phyloP scores from a whole-genome alignment of 2,329 filamentous ascomycete species.

The Ilyonectria sp. region DNA sequence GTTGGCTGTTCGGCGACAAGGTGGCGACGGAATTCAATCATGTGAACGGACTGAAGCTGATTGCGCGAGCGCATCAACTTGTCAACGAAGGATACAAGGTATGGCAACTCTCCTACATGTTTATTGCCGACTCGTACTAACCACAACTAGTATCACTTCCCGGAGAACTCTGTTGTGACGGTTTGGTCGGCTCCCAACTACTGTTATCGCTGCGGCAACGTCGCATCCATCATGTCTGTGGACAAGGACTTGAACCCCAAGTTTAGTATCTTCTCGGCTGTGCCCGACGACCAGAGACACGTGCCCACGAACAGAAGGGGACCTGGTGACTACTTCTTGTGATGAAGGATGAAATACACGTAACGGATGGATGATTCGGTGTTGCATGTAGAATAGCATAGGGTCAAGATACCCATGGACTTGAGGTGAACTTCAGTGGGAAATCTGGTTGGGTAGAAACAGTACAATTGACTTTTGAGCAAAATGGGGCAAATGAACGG shows the following conservation, averaged over 20 bases:
- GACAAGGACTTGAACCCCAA: constrained; percentile 87
- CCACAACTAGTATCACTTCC: constrained; percentile 83
- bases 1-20: constrained; percentile 97
- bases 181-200: constrained; percentile 99
- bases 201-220: constrained; percentile 95
- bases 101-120: constrained; percentile 33
- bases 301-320: constrained; percentile 80
- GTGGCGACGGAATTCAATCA: constrained; percentile 98
- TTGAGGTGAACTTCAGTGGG: constrained; percentile 51
- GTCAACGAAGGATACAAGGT: constrained; percentile 99
- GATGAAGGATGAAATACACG: constrained; percentile 47
- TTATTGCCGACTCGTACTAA: constrained; percentile 46
- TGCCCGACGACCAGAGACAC: constrained; percentile 87
- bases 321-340: constrained; percentile 81
- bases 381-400: constrained; percentile 60
- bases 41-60: constrained; percentile 96
- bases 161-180: constrained; percentile 94
- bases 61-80: constrained; percentile 96
- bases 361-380: constrained; percentile 47
- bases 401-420: constrained; percentile 60
- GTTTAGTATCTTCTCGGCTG: constrained; percentile 93
- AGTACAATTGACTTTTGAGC: constrained; percentile 35
- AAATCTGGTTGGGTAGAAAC: constrained; percentile 47
- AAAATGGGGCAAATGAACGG: constrained; percentile 8
- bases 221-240: constrained; percentile 96